These are phyloP conservation scores for Lecanicillium sp. DNA, from an alignment of 2,329 filamentous ascomycete genomes.

Conservation along the genomic window DNA sequence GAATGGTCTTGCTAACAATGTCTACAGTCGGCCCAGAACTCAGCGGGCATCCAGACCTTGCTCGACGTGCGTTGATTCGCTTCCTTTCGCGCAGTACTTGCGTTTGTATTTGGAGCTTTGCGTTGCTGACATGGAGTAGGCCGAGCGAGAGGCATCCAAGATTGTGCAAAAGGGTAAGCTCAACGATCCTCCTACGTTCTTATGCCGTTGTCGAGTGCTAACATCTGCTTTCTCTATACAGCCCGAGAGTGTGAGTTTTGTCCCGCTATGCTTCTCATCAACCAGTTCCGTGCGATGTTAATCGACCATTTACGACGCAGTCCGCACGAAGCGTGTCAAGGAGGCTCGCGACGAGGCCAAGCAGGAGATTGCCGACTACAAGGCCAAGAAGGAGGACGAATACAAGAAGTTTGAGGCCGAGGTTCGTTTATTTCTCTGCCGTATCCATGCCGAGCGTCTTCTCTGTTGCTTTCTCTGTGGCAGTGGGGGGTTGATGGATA, in stretches of 20 bases:
- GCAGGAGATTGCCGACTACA: constrained; percentile 94
- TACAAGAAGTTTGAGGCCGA: constrained; percentile 88
- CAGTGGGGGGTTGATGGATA: not conserved
- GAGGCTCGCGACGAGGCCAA: constrained; percentile 95
- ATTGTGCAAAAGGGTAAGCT: constrained; percentile 89
- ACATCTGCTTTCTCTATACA: constrained; percentile 26
- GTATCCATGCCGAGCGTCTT: not conserved
- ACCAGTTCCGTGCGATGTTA: not conserved
- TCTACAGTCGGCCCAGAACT: constrained; percentile 90
- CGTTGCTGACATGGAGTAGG: constrained; percentile 42
- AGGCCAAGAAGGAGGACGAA: constrained; percentile 81
- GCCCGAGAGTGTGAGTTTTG: constrained; percentile 74
- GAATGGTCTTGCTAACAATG: constrained; percentile 18
- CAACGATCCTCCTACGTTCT: not conserved
- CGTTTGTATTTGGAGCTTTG: not conserved
- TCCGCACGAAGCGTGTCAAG: constrained; percentile 91
- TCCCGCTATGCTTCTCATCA: constrained; percentile 9
- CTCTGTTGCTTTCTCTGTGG: not conserved
- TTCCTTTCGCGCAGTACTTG: not conserved
- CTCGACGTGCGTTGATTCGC: constrained; percentile 68
- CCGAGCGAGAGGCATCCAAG: constrained; percentile 96
- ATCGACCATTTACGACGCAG: constrained; percentile 14
- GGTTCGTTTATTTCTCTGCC: constrained; percentile 30
- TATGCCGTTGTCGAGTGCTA: not conserved
- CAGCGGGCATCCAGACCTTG: constrained; percentile 94